Evolutionary conservation across 108 stramenopile species (phyloP), one percentile per base, ranked within the genome.

Genomic region (Skeletonema potamos): DNA sequence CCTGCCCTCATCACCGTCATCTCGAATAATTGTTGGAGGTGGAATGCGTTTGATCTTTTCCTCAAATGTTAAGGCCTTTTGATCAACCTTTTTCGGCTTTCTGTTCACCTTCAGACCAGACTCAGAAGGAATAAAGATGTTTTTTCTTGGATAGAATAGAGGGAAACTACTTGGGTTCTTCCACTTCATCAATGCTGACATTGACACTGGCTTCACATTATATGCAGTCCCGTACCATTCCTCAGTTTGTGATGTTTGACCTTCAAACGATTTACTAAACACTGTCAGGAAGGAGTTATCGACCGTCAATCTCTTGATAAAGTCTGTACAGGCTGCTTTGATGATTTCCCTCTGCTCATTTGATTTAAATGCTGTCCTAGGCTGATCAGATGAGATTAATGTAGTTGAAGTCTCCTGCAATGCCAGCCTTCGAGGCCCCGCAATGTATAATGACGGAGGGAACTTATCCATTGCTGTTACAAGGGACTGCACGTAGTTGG

Each of bases 211-310:
- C 17, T 84, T 74, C 13, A 77, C 86, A 10, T 77, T 73, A 67
- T 86, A 93, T 59, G 92, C 81, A 13, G 91, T 91, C 17, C 92
- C 92, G 67, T 94, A 92, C 95, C 93, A 93, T 41, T 86, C 79
- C 68, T 93, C 92, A 48, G 68, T 74, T 58, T 83, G 57, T 27
- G 82, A 66, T 28, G 91, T 90, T 60, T 85, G 73, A 5, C 85
- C 84, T 58, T 88, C 81, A 66, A 88, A 91, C 18, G 84, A 64
- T 63, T 91, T 91, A 62, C 86, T 87, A 13, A 93, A 66, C 4
- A 90, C 79, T 1, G 92, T 91, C 4, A 89, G 41, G 57, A 93
- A 81, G 10, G 81, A 86, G 59, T 90, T 87, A 37, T 93, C 87
- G 12, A 89, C 84, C 4, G 89, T 87, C 62, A 93, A 62, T n/a